Evolutionary conservation across 1,284 basidiomycete species (phyloP).

Genomic region (Cutaneotrichosporon dermatis): DNA sequence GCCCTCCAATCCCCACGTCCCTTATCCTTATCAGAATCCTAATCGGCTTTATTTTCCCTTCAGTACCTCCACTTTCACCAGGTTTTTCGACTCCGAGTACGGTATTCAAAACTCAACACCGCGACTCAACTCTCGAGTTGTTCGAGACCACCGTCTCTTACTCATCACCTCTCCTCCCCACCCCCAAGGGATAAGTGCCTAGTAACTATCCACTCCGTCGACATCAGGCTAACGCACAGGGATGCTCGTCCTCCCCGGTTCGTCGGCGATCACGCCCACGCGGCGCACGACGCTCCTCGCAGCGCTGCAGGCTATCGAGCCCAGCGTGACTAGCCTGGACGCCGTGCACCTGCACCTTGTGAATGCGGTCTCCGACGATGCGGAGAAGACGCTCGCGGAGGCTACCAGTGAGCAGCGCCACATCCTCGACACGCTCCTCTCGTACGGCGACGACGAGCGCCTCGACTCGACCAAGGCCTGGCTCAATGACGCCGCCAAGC

Average conservation of each 20-base stretch:
- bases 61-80: background rate
- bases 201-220: background rate
- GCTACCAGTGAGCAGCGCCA: conserved; percentile 53
- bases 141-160: conserved; percentile 7
- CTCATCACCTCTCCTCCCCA: background rate
- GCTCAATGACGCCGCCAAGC: conserved; percentile 25
- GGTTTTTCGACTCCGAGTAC: background rate
- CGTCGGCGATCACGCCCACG: conserved; percentile 63
- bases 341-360: conserved; percentile 85
- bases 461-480: conserved; percentile 38
- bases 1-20: too few relatives aligned
- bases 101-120: background rate
- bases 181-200: background rate
- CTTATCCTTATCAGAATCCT: too few relatives aligned
- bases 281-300: conserved; percentile 68
- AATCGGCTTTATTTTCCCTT: too few relatives aligned
- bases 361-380: conserved; percentile 55
- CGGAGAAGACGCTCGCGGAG: conserved; percentile 56
- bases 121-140: background rate
- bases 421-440: conserved; percentile 70
- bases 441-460: conserved; percentile 73
- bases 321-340: conserved; percentile 66
- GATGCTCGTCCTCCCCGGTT: conserved; percentile 59
- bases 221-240: conserved; percentile 4
- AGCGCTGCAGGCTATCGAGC: conserved; percentile 57